Evolutionary conservation across 78 protist species (phyloP).

Genomic region (slime mould (Dictyostelium discoideum)): DNA sequence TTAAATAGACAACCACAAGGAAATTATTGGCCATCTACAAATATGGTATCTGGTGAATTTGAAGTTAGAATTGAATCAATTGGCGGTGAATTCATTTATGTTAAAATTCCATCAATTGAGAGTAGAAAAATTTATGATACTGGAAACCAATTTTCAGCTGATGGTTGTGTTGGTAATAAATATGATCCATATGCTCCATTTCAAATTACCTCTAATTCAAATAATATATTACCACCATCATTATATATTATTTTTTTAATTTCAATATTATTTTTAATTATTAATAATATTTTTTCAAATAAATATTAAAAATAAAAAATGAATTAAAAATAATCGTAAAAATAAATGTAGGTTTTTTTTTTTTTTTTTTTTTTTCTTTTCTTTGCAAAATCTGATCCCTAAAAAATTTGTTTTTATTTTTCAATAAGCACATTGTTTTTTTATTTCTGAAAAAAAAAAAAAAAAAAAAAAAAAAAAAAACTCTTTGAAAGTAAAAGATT

Average conservation of each 20-base stretch:
- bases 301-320: background rate
- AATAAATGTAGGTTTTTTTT: too few relatives aligned
- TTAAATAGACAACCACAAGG: background rate
- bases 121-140: background rate
- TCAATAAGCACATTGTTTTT: too few relatives aligned
- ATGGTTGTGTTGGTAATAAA: background rate
- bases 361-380: too few relatives aligned
- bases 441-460: too few relatives aligned
- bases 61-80: constrained; percentile 29
- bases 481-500: too few relatives aligned
- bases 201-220: background rate
- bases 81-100: constrained; percentile 10
- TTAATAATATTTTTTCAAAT: background rate
- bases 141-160: background rate
- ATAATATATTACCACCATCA: background rate
- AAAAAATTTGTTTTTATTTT: too few relatives aligned
- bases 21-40: constrained; percentile 15
- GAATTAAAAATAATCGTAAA: background rate
- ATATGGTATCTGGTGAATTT: background rate
- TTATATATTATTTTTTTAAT: background rate
- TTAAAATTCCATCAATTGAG: background rate
- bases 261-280: background rate
- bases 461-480: too few relatives aligned
- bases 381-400: too few relatives aligned
- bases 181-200: background rate